These are phyloP conservation scores for Pogostemon cablin DNA, from an alignment of 257 asterid genomes.

Conservation along the genomic window DNA sequence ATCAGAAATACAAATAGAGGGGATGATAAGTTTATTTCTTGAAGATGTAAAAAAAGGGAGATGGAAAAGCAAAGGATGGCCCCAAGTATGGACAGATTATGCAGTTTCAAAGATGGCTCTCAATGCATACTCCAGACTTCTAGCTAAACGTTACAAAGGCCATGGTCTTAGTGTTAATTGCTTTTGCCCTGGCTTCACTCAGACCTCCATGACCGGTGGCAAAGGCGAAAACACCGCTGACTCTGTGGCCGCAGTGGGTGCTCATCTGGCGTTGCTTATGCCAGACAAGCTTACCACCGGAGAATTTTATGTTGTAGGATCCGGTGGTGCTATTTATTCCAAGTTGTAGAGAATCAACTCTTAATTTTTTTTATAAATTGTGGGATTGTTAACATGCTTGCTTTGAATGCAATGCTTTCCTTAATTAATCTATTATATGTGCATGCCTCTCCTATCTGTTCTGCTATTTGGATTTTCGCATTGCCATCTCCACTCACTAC, in stretches of 20 bases:
- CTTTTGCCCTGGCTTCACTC: conserved; percentile 82
- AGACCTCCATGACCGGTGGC: conserved; percentile 78
- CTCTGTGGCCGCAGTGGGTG: conserved; percentile 52
- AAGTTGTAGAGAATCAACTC: conserved; percentile 39
- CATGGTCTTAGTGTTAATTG: conserved; percentile 59
- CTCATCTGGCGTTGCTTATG: conserved; percentile 47
- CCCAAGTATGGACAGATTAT: conserved; percentile 77
- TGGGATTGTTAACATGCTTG: too few species aligned
- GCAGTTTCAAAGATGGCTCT: conserved; percentile 78
- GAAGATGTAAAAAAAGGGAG: conserved; percentile 56
- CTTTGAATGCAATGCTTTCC: too few species aligned
- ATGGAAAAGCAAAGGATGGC: conserved; percentile 77
- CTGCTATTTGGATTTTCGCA: too few species aligned
- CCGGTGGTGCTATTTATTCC: conserved; percentile 35
- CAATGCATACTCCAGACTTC: conserved; percentile 58
- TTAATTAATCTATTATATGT: too few species aligned
- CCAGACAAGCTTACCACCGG: conserved; percentile 57
- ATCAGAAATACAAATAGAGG: conserved; percentile 48
- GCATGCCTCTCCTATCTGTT: too few species aligned
- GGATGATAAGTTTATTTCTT: conserved; percentile 50
- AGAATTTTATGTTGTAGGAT: conserved; percentile 41
- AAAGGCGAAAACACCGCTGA: conserved; percentile 57
- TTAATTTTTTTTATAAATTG: too few species aligned
- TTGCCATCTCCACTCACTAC: too few species aligned
- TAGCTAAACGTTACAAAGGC: conserved; percentile 50